Evolutionary conservation across 2,329 filamentous ascomycete genomes (phyloP), one percentile per base, ranked within the genome.

Genomic region (Hymenoscyphus albidus): DNA sequence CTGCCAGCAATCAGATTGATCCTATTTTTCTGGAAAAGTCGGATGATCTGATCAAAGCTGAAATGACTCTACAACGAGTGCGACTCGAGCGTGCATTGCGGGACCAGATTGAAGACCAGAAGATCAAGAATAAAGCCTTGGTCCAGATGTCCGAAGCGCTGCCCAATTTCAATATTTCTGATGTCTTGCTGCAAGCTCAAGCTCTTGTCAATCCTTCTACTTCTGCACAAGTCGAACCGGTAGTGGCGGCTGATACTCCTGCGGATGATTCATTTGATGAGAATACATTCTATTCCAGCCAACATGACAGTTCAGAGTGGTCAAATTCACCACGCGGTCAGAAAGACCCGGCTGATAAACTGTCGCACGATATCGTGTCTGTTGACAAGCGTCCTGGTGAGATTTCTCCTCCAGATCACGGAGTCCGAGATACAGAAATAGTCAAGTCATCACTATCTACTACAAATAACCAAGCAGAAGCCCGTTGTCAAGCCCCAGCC

Each of bases 231-330:
- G 80, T 81, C 81, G 84, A 85, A 79, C 81, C 81, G 71, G 82
- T 78, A 70, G 72, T 78, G 77, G 78, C 75, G 78, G 78, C 80
- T 81, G 83, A 88, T 77, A 82, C 81, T 74, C 86, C 87, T 76
- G 83, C 56, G 27, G 56, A 58, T 63, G 91, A 94, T 77, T 95
- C 92, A 42, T 91, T 93, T 79, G 93, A 97, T 78, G 90, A 96
- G 76, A 93, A 96, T 75, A 95, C 93, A 51, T 96, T 96, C 78
- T 97, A 98, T 81, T 97, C 94, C 70, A 97, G 93, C 79, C 91
- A 90, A 80, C 89, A 93, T 81, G 91, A 93, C 76, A 96, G 93
- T 69, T 85, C 85, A 66, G 82, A 85, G 63, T 82, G 81, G 38
- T 80, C 78, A 59, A 78, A 80, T 65, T 79, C 80, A 48, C 69